Base-by-base conservation (phyloP, 208 protist genomes). In the Trypanosoma scelopori region DNA sequence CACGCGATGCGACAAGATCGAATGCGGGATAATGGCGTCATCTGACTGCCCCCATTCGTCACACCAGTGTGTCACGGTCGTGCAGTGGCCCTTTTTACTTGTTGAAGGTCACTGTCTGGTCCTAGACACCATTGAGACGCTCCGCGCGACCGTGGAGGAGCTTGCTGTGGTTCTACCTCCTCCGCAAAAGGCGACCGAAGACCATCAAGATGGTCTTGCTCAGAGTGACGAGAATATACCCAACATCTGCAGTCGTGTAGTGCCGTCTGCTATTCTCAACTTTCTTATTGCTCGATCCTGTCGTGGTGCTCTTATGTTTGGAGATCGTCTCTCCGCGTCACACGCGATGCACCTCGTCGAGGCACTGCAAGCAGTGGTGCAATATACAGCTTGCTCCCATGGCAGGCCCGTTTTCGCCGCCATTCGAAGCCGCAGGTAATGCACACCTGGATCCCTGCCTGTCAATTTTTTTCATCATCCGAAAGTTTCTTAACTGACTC, bases 251-350 rank as follows among this genome's bases (percentile, higher is more conserved):
- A 45, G n/a, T 41, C 55, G 50, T 27, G 52, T 86, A 18, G 46
- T 89, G 15, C 82, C 84, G 5, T 87, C 88, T 5, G 65, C 74
- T 12, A 72, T 91, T 32, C 69, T 91, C 3, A 42, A 78, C 25
- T 91, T 91, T 58, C 71, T 94, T 27, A 65, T 94, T 39, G 85
- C 84, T 0, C 82, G 88, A 56, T 89, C 84, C 7, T 94, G 88
- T 55, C 84, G 88, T 3, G 88, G 88, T 0, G 88, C 88, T 12
- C 51, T 94, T 61, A 89, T 91, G 84, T 89, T 94, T 57, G 85
- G 85, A 9, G 82, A 94, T 45, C 20, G 43, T 6, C 57, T 94
- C 11, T 67, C 50, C 20, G 27, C 68, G n/a, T 22, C 28, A 4
- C 55, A 71, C 5, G 68, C 68, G 23, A 71, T 63, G 3, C 47